A percentile compares a stretch with the other conserved stretches of the same genome.
Conservation (phyloP, 106 monocot genomes). For the Cymbidium sinense region DNA sequence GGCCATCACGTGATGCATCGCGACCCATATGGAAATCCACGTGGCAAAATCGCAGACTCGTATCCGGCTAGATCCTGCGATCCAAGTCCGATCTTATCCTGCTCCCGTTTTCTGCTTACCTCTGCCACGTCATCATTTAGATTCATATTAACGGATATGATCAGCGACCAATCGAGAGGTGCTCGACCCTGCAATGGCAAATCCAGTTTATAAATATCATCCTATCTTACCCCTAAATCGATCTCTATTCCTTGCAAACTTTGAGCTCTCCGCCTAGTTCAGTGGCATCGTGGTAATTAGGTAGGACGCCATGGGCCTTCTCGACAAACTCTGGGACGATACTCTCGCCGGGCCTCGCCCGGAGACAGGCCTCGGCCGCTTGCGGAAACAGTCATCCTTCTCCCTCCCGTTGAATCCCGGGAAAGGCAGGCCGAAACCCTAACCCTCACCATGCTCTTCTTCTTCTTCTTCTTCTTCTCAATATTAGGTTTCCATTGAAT, state of each 20-base stretch:
- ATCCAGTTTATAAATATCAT: conserved; percentile 1
- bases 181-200: not conserved
- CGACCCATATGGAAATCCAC: not conserved
- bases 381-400: conserved; percentile 42
- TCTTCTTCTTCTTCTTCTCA: not conserved
- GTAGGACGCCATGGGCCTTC: conserved; percentile 40
- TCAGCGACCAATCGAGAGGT: not conserved
- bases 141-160: not conserved
- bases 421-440: conserved; percentile 23
- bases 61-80: not conserved
- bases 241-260: not conserved
- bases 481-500: too few species aligned
- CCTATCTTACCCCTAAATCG: not conserved
- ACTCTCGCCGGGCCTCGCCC: conserved; percentile 65
- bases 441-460: not conserved
- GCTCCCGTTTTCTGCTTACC: not conserved
- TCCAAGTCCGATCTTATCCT: not conserved
- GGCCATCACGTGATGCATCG: not conserved
- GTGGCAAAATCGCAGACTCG: not conserved
- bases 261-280: not conserved
- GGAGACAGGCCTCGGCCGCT: conserved; percentile 44
- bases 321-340: conserved; percentile 79
- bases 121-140: not conserved
- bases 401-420: conserved; percentile 12
- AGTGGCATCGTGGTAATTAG: conserved; percentile 2